phyloP scores from a whole-genome alignment of 163 green algal genomes.

The Scenedesmus sp. region DNA sequence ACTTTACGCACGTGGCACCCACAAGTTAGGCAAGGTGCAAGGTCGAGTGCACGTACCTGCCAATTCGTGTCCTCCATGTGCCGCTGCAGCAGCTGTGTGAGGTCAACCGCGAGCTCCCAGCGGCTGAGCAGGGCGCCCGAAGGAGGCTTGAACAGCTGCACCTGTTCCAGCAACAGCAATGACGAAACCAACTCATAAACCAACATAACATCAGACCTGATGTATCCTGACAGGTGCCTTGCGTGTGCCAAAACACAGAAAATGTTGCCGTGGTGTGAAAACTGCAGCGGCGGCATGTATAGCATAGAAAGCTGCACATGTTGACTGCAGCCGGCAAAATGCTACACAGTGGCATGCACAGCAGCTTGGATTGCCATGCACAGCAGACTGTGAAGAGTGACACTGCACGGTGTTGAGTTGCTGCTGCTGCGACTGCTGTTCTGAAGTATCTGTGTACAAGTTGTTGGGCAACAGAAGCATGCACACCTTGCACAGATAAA shows the following conservation, averaged over 20 bases:
- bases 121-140: conserved; percentile 31
- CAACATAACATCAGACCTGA: too few species aligned
- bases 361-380: background rate
- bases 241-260: too few species aligned
- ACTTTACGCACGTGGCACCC: too few species aligned
- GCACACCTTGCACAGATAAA: too few species aligned
- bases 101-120: conserved; percentile 53
- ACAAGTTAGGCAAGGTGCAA: too few species aligned
- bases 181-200: too few species aligned
- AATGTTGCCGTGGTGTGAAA: too few species aligned
- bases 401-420: background rate
- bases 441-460: background rate
- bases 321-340: too few species aligned
- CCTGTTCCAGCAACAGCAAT: conserved; percentile 11
- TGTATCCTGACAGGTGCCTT: too few species aligned
- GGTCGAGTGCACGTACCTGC: conserved; percentile 52
- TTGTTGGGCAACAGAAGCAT: too few species aligned
- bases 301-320: background rate
- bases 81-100: conserved; percentile 51
- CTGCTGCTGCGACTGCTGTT: background rate
- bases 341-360: too few species aligned
- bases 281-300: background rate
- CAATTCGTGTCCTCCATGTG: conserved; percentile 55
- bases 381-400: background rate
- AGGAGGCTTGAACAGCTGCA: conserved; percentile 62